Evolutionary conservation across 2,329 filamentous ascomycete genomes (phyloP).

Genomic region (Monosporascus cannonballus): DNA sequence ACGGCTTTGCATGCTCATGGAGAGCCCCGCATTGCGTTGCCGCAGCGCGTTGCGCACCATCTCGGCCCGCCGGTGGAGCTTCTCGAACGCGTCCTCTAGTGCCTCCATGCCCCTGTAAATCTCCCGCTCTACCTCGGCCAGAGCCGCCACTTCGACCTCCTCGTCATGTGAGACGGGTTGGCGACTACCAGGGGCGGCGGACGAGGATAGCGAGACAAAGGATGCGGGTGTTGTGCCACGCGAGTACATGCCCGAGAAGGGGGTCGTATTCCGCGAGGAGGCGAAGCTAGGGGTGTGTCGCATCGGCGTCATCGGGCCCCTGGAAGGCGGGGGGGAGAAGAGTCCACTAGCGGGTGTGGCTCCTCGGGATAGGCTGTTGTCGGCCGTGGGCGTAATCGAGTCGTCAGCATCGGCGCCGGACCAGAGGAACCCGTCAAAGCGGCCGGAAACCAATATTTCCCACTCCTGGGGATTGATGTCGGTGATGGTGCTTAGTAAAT

Average conservation of each 20-base stretch:
- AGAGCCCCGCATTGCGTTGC: constrained; percentile 74
- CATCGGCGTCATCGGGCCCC: constrained; percentile 34
- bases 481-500: constrained; percentile 78
- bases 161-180: constrained; percentile 81
- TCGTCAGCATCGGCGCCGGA: constrained; percentile 73
- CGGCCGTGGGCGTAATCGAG: constrained; percentile 30
- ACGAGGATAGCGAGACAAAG: constrained; percentile 32
- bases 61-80: constrained; percentile 81
- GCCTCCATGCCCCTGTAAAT: constrained; percentile 93
- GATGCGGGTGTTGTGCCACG: constrained; percentile 52
- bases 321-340: constrained; percentile 33
- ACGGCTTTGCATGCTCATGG: constrained; percentile 55
- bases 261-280: constrained; percentile 40
- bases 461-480: constrained; percentile 91
- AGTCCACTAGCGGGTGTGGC: constrained; percentile 48
- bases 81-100: constrained; percentile 89
- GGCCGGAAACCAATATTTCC: constrained; percentile 89
- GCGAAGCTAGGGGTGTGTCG: constrained; percentile 34
- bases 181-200: constrained; percentile 33
- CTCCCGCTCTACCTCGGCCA: constrained; percentile 87
- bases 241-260: constrained; percentile 45
- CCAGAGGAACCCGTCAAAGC: constrained; percentile 94
- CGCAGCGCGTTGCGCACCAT: constrained; percentile 70
- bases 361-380: constrained; percentile 41
- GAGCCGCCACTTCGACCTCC: constrained; percentile 82